These are phyloP conservation scores for Strigomonas culicis DNA, from an alignment of 208 protist species.

Conservation along the genomic window DNA sequence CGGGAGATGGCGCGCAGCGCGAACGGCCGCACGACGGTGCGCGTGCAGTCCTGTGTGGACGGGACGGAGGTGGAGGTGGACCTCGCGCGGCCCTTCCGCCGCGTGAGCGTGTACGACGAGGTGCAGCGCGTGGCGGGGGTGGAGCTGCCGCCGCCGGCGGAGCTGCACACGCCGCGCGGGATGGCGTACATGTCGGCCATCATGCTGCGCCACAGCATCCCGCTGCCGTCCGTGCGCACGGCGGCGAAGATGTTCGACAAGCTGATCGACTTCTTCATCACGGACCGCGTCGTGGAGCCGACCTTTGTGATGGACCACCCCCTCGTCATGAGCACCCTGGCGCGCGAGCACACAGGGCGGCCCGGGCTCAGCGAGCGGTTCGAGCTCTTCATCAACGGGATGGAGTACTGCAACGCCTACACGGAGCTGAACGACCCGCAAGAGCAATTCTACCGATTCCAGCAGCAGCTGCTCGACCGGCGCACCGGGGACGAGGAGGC, in stretches of 20 bases:
- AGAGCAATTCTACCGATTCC: conserved; percentile 94
- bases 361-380: conserved; percentile 93
- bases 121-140: conserved; percentile 72
- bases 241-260: conserved; percentile 90
- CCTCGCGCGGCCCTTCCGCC: conserved; percentile 81
- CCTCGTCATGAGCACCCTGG: conserved; percentile 89
- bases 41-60: conserved; percentile 26
- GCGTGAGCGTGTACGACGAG: conserved; percentile 86
- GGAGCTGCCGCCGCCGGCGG: conserved; percentile 62
- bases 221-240: conserved; percentile 77
- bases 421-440: conserved; percentile 96
- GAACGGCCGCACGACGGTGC: conserved; percentile 45
- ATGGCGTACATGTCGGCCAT: conserved; percentile 82
- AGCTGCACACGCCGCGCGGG: conserved; percentile 74
- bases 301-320: conserved; percentile 96
- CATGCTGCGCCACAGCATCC: conserved; percentile 83
- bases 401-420: conserved; percentile 97
- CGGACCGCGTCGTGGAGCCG: conserved; percentile 85
- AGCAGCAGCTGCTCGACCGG: conserved; percentile 87
- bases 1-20: conserved; percentile 45
- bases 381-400: conserved; percentile 94
- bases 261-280: conserved; percentile 92
- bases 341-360: conserved; percentile 75
- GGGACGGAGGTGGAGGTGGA: conserved; percentile 58
- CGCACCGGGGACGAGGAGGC: conserved; percentile 93